A percentile compares a stretch with the other conserved stretches of the same genome.
phyloP scores from a whole-genome alignment of 2,329 filamentous ascomycete species.

The Sarocladiaceae sp. region DNA sequence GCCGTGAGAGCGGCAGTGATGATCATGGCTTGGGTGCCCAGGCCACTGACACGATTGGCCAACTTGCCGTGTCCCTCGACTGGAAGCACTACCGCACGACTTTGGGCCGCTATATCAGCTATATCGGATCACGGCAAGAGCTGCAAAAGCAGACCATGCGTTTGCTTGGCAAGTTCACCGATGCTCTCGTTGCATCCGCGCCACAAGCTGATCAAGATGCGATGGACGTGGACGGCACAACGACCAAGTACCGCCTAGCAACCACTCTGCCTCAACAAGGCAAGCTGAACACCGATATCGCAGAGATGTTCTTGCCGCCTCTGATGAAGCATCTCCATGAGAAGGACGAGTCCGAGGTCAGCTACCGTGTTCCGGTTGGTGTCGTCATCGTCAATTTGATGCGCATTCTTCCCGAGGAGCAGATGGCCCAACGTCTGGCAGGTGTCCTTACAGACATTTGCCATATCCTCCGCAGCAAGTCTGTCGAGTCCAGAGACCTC shows the following conservation, averaged over 20 bases:
- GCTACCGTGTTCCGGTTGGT: constrained; percentile 82
- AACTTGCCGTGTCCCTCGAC: constrained; percentile 68
- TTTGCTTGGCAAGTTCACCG: constrained; percentile 73
- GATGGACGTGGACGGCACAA: constrained; percentile 35
- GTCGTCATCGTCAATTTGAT: constrained; percentile 85
- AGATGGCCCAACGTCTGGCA: constrained; percentile 69
- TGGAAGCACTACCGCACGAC: constrained; percentile 88
- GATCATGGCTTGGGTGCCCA: constrained; percentile 84
- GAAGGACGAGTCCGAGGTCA: constrained; percentile 92
- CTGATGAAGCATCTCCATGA: constrained; percentile 82
- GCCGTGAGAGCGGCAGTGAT: constrained; percentile 64
- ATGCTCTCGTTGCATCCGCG: constrained; percentile 60
- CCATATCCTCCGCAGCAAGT: constrained; percentile 83
- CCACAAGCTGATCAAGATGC: constrained; percentile 27
- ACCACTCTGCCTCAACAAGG: constrained; percentile 59
- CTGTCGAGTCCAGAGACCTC: constrained; percentile 84
- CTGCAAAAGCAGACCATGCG: constrained; percentile 80
- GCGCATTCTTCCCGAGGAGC: constrained; percentile 66
- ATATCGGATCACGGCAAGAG: constrained; percentile 73
- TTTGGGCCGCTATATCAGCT: constrained; percentile 75
- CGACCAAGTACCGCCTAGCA: constrained; percentile 40
- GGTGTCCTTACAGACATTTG: constrained; percentile 86
- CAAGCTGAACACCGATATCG: constrained; percentile 67
- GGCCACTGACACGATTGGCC: constrained; percentile 72
- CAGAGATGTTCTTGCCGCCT: constrained; percentile 68